Evolutionary conservation across 768 basidiomycete genomes (phyloP).

Genomic region (Galerina sulciceps): DNA sequence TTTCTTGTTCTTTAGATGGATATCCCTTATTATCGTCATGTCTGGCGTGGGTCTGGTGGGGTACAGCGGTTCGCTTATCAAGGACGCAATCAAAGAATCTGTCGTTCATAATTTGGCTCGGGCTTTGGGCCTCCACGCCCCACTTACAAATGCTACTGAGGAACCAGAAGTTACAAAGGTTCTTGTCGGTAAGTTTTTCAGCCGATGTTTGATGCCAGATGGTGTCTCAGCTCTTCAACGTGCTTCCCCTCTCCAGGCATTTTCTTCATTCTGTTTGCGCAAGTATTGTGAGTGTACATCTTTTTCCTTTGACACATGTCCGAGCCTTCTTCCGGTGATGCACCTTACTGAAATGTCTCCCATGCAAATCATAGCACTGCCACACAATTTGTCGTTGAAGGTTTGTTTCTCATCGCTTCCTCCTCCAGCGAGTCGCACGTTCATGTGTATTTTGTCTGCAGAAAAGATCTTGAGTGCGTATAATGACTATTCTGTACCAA

Average conservation of each 20-base stretch:
- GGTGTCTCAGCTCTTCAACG: constrained; percentile 17
- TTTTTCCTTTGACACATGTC: constrained; percentile 17
- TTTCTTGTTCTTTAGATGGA: constrained; percentile 63
- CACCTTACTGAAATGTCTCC: constrained; percentile 14
- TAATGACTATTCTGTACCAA: constrained; percentile 11
- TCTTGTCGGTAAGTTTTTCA: constrained; percentile 62
- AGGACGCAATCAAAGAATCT: constrained; percentile 64
- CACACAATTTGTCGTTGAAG: constrained; percentile 91
- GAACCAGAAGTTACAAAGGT: constrained; percentile 70
- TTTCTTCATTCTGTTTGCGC: constrained; percentile 90
- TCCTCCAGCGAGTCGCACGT: constrained; percentile 7
- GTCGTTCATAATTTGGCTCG: constrained; percentile 33
- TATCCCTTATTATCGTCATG: constrained; percentile 89
- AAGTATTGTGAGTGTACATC: constrained; percentile 75
- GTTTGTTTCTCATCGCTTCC: constrained; percentile 28
- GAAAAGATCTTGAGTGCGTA: constrained; percentile 85
- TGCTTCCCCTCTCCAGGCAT: constrained; percentile 58
- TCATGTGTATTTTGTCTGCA: constrained; percentile 20
- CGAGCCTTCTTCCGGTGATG: constrained; percentile 23
- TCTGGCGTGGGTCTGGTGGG: constrained; percentile 84
- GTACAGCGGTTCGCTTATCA: constrained; percentile 85
- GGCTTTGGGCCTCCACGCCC: constrained; percentile 32
- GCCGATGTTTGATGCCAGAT: constrained; percentile 15
- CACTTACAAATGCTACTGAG: constrained; percentile 50
- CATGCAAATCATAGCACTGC: constrained; percentile 64